phyloP scores from a whole-genome alignment of 2,329 filamentous ascomycete species.

The Fonsecaea erecta region DNA sequence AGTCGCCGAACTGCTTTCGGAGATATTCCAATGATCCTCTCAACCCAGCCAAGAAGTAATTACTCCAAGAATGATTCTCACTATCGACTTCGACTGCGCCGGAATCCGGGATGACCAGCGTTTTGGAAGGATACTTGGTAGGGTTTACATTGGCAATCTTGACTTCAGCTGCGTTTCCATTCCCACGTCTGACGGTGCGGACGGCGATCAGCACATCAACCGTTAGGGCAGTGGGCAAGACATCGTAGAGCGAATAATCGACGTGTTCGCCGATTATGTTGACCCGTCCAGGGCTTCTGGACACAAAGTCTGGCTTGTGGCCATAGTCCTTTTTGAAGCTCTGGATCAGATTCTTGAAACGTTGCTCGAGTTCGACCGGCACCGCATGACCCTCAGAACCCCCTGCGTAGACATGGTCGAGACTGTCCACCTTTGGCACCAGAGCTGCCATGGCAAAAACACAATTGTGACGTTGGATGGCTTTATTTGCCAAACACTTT shows the following conservation, averaged over 20 bases:
- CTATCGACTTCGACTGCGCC: conserved; percentile 79
- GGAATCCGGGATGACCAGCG: conserved; percentile 71
- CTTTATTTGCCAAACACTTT: not conserved
- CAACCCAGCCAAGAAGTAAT: conserved; percentile 96
- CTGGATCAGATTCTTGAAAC: conserved; percentile 76
- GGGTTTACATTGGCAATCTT: conserved; percentile 79
- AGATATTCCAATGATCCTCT: conserved; percentile 80
- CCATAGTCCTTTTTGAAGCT: conserved; percentile 74
- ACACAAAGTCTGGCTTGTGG: conserved; percentile 74
- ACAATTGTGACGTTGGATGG: not conserved
- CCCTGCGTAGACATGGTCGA: conserved; percentile 37
- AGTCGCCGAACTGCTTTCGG: conserved; percentile 65
- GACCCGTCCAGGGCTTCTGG: conserved; percentile 89
- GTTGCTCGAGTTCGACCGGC: conserved; percentile 66
- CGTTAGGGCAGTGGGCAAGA: conserved; percentile 92
- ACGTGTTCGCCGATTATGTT: conserved; percentile 99
- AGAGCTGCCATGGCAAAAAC: conserved; percentile 22
- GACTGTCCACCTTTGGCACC: conserved; percentile 34
- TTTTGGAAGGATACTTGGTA: conserved; percentile 73
- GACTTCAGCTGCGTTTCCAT: conserved; percentile 64
- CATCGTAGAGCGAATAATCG: conserved; percentile 96
- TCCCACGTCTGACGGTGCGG: conserved; percentile 50
- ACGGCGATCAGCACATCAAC: conserved; percentile 90
- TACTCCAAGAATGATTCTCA: conserved; percentile 88
- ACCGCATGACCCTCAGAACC: conserved; percentile 70